phyloP scores from a whole-genome alignment of 768 basidiomycete species.

The Lactarius hengduanensis region DNA sequence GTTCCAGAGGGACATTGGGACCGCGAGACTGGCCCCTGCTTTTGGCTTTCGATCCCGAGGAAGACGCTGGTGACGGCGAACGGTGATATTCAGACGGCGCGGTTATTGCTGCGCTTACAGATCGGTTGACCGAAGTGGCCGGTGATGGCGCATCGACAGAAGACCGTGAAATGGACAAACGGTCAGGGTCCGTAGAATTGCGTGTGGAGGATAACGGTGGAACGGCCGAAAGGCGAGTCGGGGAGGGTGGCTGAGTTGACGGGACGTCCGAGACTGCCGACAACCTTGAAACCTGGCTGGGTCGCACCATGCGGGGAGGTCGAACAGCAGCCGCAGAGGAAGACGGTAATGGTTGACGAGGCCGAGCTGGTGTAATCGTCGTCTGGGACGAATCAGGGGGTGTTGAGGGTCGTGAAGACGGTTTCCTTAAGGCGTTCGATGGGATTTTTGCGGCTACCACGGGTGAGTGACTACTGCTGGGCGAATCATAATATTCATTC shows the following conservation, averaged over 20 bases:
- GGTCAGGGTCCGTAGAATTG: constrained; percentile 14
- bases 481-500: constrained; percentile 20
- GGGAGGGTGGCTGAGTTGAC: constrained; percentile 12
- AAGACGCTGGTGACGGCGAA: constrained; percentile 23
- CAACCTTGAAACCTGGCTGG: not conserved
- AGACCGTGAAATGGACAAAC: constrained; percentile 15
- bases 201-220: constrained; percentile 15
- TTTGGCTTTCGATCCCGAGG: constrained; percentile 10
- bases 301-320: constrained; percentile 6
- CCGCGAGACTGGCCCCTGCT: constrained; percentile 11
- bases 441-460: not conserved
- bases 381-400: constrained; percentile 5
- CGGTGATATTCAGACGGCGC: constrained; percentile 7
- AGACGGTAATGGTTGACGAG: constrained; percentile 11
- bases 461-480: constrained; percentile 17
- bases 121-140: constrained; percentile 10
- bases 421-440: constrained; percentile 7
- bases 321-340: constrained; percentile 15
- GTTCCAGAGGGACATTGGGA: constrained; percentile 31
- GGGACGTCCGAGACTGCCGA: constrained; percentile 9
- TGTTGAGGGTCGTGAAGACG: constrained; percentile 21
- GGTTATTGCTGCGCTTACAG: constrained; percentile 6
- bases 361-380: constrained; percentile 3
- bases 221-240: constrained; percentile 26
- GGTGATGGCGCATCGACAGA: constrained; percentile 27